Evolutionary conservation across 2,329 filamentous ascomycete genomes (phyloP), one percentile per base, ranked within the genome.

Genomic region (Neofusicoccum kwambonambiense): DNA sequence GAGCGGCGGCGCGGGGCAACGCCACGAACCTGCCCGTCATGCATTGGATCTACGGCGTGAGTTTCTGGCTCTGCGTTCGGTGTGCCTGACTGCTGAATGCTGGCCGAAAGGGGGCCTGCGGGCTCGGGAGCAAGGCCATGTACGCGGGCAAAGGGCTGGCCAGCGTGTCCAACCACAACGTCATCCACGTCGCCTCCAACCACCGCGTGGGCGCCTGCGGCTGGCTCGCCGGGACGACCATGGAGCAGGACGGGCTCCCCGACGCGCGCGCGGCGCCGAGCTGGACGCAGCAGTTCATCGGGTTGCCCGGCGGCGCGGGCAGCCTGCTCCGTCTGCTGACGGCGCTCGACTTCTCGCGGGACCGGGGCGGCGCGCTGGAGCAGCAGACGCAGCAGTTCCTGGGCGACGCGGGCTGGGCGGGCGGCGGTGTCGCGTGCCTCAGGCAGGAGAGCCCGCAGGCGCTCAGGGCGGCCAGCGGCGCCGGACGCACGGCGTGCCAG

Each of bases 301-400:
- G 70, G 12, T 72, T 79, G 1, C 72, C 85, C 4, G 80, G 81
- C 7, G 83, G 84, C 66, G 75, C 77, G 8, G 72, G 80, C 1
- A 83, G 81, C 5, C 79, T 85, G 56, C 68, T 84, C 60, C 81
- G 84, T 65, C 83, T 84, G 62, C 71, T 84, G 11, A 77, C 22
- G 22, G 22, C 22, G 22, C 22, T 22, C 22, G 22, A 22, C 22
- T 22, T 22, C 22, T 22, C 22, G 22, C 3, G 22, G 3, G 22
- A 3, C 22, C 22, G 22, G 22, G 22, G 3, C 22, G 22, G 22
- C 22, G 22, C 3, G 22, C 22, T 22, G 22, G 22, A 22, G 22
- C 22, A 22, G 22, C 22, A 22, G 22, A 22, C 22, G 22, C 22
- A 22, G 22, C 22, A 22, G 22, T 22, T 22, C 3, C 22, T 22